Conservation (phyloP, 1,284 basidiomycete species). For the Erythrobasidium hasegawianum region DNA sequence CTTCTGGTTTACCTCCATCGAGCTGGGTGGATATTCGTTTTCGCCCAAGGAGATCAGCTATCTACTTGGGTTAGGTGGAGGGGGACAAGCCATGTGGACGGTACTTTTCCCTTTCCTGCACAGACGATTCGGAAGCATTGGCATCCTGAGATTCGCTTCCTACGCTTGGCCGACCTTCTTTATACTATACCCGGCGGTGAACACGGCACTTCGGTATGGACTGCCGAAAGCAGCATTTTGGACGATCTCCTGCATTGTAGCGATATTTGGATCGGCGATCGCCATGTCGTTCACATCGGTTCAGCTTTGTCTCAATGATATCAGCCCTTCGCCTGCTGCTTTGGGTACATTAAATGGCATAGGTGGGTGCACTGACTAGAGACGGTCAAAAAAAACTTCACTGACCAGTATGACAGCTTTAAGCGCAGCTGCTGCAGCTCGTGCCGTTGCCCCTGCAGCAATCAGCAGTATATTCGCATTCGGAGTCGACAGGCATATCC, state of each 20-base stretch:
- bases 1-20: conserved; percentile 47
- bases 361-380: neutral
- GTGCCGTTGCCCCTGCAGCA: conserved; percentile 41
- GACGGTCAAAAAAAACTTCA: neutral
- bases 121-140: conserved; percentile 43
- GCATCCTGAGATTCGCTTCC: conserved; percentile 45
- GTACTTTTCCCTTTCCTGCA: conserved; percentile 47
- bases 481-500: conserved; percentile 10
- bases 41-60: conserved; percentile 45
- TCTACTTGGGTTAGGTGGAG: conserved; percentile 40
- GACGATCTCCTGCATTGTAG: conserved; percentile 40
- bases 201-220: conserved; percentile 43
- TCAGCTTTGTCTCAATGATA: conserved; percentile 43
- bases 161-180: conserved; percentile 38
- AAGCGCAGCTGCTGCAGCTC: conserved; percentile 34
- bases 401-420: neutral
- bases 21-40: conserved; percentile 45
- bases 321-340: conserved; percentile 39
- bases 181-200: conserved; percentile 42
- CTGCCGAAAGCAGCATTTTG: conserved; percentile 41
- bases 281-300: conserved; percentile 48
- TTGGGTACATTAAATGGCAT: conserved; percentile 44
- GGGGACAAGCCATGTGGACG: conserved; percentile 46
- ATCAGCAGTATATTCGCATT: conserved; percentile 37
- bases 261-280: conserved; percentile 39